Evolutionary conservation across 345 rosid species (phyloP), one percentile per base, ranked within the genome.

Genomic region (Acer negundo): DNA sequence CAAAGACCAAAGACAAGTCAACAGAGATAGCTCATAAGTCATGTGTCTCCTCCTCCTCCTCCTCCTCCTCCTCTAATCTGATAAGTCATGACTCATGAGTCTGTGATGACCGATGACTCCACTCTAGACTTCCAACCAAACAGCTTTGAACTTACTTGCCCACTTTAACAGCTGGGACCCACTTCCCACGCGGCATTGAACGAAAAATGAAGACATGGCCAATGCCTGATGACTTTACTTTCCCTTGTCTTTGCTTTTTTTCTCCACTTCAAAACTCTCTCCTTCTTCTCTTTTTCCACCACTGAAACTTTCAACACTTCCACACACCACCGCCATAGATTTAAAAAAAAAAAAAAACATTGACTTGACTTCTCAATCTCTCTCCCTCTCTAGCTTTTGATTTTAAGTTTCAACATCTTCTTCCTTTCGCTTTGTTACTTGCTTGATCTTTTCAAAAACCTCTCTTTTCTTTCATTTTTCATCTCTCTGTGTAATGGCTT

Each of bases 401-500:
- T 35, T 35, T 35, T 35, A 22, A 3, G 4, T 42, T 42, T 42
- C 42, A 2, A 8, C 64, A 59, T 11, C 15, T 0, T 40, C 10
- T n/a, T 40, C 2, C 31, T 20, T 6, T 3, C 10, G 20, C 10
- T 51, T 3, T 22, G 31, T 66, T 38, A 26, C 49, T 35, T 22
- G 10, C 46, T 42, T 35, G 6, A 35, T 23, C n/a, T 73, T 16
- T 0, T 6, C 17, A 40, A 42, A 42, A 42, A 0, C 16, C 24
- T 40, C 22, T 28, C 47, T 17, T 19, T 61, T 9, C 61, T 35
- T 26, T 61, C 55, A 16, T 16, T 66, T 63, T 31, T 8, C 23
- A 58, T 67, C 24, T 59, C 47, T 24, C 70, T 70, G 67, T 75
- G 23, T 24, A 26, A 85, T 85, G 90, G 78, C 79, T 78, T 26